Evolutionary conservation across 176 grass and related monocot genomes (phyloP), one percentile per base, ranked within the genome.

Genomic region (Thalia dealbata): DNA sequence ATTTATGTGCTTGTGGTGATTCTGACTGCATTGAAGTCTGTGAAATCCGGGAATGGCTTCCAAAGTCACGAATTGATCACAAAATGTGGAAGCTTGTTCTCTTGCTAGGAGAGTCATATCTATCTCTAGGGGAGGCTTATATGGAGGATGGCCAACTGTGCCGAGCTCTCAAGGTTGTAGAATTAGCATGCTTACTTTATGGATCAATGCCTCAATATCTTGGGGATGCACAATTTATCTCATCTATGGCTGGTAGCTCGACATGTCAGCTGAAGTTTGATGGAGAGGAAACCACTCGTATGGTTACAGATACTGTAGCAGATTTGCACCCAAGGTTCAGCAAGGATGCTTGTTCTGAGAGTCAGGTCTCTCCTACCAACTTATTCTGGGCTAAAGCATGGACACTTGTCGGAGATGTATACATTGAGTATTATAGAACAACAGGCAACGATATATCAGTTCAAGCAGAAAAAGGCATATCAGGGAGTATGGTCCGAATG

Each of bases 61-160:
- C 95, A 77, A 99, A 91, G 84, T 88, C 78, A 5, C 91, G 88
- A 91, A 92, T 99, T 85, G 95, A 99, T 67, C 73, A 81, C 73
- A 99, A 91, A 82, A 84, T 99, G 76, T 99, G 95, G 95, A 99
- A 99, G 73, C 82, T 99, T 82, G 90, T 83, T 88, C 88, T 99
- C 68, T 86, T 99, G 82, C 90, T 99, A 32, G 95, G 95, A 14
- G 95, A 99, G 80, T 99, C 95, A 69, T 99, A 93, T 88, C 85
- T 99, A 72, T 85, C 87, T 69, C 86, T 99, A 21, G 95, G 90
- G 38, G 87, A 91, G 69, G 85, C 87, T 45, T 99, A 93, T 75
- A 91, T 85, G 75, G 91, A 99, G 84, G 88, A 88, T 70, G 79
- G 79, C 7, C 87, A 91, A 78, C 81, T 99, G 76, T 76, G 43